A percentile compares a stretch with the other conserved stretches of the same genome.
These are phyloP conservation scores for Hapsidospora chrysogenum DNA, from an alignment of 495 filamentous ascomycete genomes.

Conservation along the genomic window DNA sequence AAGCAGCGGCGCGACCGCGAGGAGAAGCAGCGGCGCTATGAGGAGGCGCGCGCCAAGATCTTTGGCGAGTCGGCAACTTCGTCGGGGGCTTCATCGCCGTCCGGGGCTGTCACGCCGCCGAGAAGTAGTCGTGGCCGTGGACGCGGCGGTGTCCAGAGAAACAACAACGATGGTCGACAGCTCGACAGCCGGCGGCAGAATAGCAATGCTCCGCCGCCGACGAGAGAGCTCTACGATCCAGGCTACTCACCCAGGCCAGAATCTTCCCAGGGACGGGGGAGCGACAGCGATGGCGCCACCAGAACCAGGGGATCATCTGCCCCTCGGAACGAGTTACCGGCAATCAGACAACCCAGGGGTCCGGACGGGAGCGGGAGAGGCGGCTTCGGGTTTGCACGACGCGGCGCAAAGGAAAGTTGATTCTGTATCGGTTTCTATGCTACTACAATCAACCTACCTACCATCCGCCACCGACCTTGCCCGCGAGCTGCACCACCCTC, in stretches of 20 bases:
- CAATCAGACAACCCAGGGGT: conserved; percentile 51
- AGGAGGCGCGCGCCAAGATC: conserved; percentile 69
- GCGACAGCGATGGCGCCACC: conserved; percentile 29
- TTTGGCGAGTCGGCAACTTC: conserved; percentile 51
- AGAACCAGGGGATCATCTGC: no score
- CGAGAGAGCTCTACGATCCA: conserved; percentile 54
- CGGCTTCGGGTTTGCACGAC: conserved; percentile 41
- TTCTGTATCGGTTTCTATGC: conserved; percentile 7
- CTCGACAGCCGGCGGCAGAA: conserved; percentile 5
- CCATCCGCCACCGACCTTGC: conserved; percentile 91
- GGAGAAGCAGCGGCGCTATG: conserved; percentile 78
- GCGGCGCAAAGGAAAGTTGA: conserved; percentile 22
- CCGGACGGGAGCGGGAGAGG: conserved; percentile 62
- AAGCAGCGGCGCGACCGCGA: conserved; percentile 61
- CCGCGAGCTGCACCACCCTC: conserved; percentile 72
- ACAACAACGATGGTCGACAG: conserved; percentile 7
- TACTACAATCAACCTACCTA: conserved; percentile 19
- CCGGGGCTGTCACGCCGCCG: conserved; percentile 42
- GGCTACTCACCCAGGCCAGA: conserved; percentile 44
- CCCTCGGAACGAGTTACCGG: conserved; percentile 29
- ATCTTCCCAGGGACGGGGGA: conserved; percentile 29
- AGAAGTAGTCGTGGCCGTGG: conserved; percentile 6
- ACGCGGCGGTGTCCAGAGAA: conserved; percentile 6
- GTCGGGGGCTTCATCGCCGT: conserved; percentile 19
- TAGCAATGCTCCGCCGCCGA: conserved; percentile 9